Conservation (phyloP, 2,329 filamentous ascomycete genomes). For the Colletotrichum cordylinicola region DNA sequence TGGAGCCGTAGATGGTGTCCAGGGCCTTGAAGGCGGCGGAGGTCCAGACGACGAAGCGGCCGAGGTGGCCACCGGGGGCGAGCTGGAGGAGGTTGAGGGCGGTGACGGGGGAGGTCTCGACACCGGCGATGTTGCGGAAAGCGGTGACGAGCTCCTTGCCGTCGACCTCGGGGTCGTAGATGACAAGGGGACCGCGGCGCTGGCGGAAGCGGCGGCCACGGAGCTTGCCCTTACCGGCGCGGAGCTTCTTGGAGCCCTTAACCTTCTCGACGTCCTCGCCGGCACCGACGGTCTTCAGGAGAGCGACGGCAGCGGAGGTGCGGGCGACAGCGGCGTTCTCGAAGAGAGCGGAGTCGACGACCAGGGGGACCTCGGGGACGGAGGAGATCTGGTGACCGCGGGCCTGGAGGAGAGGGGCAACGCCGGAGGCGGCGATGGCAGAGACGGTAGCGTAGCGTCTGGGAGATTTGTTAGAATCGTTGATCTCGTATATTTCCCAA, state of each 20-base stretch:
- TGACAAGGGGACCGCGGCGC: constrained; percentile 95
- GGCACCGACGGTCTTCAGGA: constrained; percentile 91
- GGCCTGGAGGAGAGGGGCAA: constrained; percentile 92
- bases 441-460: constrained; percentile 98
- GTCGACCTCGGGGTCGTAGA: constrained; percentile 96
- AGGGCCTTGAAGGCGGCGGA: constrained; percentile 96
- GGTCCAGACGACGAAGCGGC: constrained; percentile 99
- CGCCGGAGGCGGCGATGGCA: constrained; percentile 94
- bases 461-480: constrained; percentile 18
- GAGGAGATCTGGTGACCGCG: constrained; percentile 94
- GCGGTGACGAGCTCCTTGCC: constrained; percentile 92
- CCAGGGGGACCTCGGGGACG: constrained; percentile 95
- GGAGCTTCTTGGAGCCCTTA: constrained; percentile 94
- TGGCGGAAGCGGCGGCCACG: constrained; percentile 95
- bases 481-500: background rate
- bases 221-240: constrained; percentile 98
- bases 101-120: constrained; percentile 94
- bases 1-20: constrained; percentile 95
- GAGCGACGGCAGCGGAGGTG: constrained; percentile 84
- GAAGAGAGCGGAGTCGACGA: constrained; percentile 91
- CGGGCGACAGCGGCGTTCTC: constrained; percentile 80
- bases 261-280: constrained; percentile 93
- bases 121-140: constrained; percentile 99
- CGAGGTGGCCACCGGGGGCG: constrained; percentile 97
- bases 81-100: constrained; percentile 98